Percentiles rank a stretch among this genome's conserved stretches.
phyloP scores from a whole-genome alignment of 2,329 filamentous ascomycete genomes.

The Paracoccidioides brasiliensis region DNA sequence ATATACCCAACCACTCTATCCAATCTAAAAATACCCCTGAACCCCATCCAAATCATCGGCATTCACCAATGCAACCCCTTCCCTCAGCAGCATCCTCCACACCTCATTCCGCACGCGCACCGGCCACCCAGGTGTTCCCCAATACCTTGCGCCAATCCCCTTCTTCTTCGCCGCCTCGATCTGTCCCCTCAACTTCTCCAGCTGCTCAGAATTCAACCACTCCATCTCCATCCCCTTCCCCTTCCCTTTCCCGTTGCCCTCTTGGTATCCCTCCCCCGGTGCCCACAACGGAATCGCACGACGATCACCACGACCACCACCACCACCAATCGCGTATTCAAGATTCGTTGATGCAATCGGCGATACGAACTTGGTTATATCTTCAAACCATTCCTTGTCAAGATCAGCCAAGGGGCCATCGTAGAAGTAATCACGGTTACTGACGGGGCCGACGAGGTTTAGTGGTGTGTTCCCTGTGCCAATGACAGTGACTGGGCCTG shows the following conservation, averaged over 20 bases:
- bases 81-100: constrained; percentile 44
- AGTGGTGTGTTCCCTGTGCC: constrained; percentile 47
- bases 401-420: constrained; percentile 43
- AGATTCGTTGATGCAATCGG: constrained; percentile 45
- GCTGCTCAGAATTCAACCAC: constrained; percentile 27
- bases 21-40: constrained; percentile 7
- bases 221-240: constrained; percentile 16
- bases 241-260: constrained; percentile 21
- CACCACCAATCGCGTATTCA: constrained; percentile 26
- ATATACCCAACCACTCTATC: too few relatives aligned
- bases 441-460: constrained; percentile 34
- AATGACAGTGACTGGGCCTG: constrained; percentile 45
- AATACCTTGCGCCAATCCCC: constrained; percentile 49
- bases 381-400: constrained; percentile 24
- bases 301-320: background rate
- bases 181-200: constrained; percentile 39
- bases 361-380: constrained; percentile 37
- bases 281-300: constrained; percentile 13
- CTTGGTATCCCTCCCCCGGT: background rate
- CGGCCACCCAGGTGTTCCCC: constrained; percentile 49
- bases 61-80: constrained; percentile 50
- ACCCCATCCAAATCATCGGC: constrained; percentile 48
- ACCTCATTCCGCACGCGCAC: constrained; percentile 45
- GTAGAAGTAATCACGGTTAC: constrained; percentile 45
- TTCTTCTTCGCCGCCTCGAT: constrained; percentile 40